phyloP scores from a whole-genome alignment of 495 filamentous ascomycete genomes.

The Penicillium goetzii region DNA sequence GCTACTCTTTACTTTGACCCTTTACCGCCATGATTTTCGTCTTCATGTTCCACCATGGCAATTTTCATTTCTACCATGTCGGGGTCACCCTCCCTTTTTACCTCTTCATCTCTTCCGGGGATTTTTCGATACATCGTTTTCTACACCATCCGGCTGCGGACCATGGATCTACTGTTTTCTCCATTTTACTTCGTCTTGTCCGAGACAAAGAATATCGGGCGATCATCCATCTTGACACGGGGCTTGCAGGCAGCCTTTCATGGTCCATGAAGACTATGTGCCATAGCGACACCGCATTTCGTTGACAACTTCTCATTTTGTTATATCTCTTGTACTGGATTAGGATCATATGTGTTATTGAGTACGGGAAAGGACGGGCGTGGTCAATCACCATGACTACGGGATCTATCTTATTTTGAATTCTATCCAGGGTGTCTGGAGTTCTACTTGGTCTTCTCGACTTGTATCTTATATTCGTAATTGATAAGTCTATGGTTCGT shows the following conservation, averaged over 20 bases:
- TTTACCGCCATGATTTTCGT: background rate
- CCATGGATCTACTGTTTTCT: constrained; percentile 7
- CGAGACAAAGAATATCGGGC: constrained; percentile 1
- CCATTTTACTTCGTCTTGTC: background rate
- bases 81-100: constrained; percentile 9
- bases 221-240: constrained; percentile 8
- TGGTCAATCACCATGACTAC: constrained; percentile 12
- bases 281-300: constrained; percentile 5
- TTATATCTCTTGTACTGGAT: constrained; percentile 12
- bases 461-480: constrained; percentile 2
- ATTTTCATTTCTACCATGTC: background rate
- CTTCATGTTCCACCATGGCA: background rate
- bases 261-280: background rate
- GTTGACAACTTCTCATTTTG: constrained; percentile 5
- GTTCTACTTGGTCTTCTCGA: constrained; percentile 2
- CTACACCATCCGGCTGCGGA: background rate
- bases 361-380: constrained; percentile 8
- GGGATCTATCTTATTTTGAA: constrained; percentile 1
- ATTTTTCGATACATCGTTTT: background rate
- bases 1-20: constrained; percentile 8
- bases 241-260: background rate
- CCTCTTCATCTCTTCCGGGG: constrained; percentile 17
- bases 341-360: constrained; percentile 14
- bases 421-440: background rate
- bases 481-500: constrained; percentile 1